These are phyloP conservation scores for Edaphochlamys debaryana DNA, from an alignment of 139 green algal species.

Conservation along the genomic window DNA sequence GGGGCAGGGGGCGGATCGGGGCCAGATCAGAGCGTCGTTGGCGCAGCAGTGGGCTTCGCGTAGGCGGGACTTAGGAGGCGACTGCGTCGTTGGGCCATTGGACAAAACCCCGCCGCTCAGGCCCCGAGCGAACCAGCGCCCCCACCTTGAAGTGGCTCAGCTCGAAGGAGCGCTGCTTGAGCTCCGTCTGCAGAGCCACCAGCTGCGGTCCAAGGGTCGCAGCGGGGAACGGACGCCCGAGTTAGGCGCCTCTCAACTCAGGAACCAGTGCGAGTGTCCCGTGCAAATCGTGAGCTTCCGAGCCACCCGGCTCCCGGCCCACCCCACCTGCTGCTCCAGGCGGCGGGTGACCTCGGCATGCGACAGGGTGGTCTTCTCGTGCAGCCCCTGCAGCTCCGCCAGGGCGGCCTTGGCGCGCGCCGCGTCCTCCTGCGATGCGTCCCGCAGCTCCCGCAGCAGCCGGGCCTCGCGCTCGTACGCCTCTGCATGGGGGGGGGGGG, in stretches of 20 bases:
- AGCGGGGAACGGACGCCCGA: no score
- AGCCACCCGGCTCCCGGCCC: no score
- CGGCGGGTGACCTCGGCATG: conserved; percentile 25
- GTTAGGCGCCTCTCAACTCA: no score
- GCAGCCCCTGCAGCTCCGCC: conserved; percentile 36
- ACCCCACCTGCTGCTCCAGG: conserved; percentile 48
- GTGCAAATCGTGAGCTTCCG: no score
- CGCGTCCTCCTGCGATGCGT: conserved; percentile 50
- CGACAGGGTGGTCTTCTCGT: conserved; percentile 34
- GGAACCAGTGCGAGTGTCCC: no score
- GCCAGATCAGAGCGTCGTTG: no score
- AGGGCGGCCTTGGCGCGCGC: conserved; percentile 44
- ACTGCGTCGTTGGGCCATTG: no score
- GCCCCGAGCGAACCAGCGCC: not conserved
- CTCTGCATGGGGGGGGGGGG: not conserved
- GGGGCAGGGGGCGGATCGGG: not conserved
- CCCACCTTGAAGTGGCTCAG: conserved; percentile 56
- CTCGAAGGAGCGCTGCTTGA: conserved; percentile 58
- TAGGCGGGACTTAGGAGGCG: no score
- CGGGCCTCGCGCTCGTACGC: conserved; percentile 61
- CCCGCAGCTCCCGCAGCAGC: conserved; percentile 59
- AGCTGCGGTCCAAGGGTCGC: not conserved
- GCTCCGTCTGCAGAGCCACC: conserved; percentile 55
- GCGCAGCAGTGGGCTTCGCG: no score
- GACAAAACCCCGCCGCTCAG: no score